phyloP scores from a whole-genome alignment of 2,329 filamentous ascomycete genomes.

The Monosporascus sp. region DNA sequence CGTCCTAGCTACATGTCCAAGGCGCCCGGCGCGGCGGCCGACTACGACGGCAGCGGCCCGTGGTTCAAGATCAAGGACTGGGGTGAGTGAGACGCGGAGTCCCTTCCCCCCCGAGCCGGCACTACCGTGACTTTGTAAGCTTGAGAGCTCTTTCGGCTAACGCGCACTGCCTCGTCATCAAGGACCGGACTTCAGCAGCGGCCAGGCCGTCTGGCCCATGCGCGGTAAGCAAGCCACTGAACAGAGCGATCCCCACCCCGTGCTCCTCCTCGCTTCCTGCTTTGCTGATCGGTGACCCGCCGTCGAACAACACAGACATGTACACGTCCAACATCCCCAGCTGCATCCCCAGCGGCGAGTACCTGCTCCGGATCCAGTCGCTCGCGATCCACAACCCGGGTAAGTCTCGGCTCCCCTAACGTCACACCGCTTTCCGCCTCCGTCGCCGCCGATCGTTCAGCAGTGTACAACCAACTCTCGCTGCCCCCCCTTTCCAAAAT shows the following conservation, averaged over 20 bases:
- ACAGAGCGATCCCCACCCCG: too few relatives aligned
- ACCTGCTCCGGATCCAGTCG: slow-evolving; percentile 55
- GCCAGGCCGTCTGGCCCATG: slow-evolving; percentile 29
- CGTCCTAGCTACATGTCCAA: slow-evolving; percentile 34
- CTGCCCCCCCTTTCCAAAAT: too few relatives aligned
- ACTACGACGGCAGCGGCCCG: slow-evolving; percentile 34
- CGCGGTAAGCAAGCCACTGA: slow-evolving; percentile 16
- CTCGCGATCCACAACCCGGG: slow-evolving; percentile 55
- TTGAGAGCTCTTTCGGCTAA: too few relatives aligned
- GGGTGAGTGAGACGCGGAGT: slow-evolving; percentile 11
- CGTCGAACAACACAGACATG: slow-evolving; percentile 10
- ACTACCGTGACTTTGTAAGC: too few relatives aligned
- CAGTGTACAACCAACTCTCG: too few relatives aligned
- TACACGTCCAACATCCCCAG: slow-evolving; percentile 43
- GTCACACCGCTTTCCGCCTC: too few relatives aligned
- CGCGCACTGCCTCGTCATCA: background rate
- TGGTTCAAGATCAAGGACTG: slow-evolving; percentile 40
- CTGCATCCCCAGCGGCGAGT: slow-evolving; percentile 50
- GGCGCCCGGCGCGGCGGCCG: slow-evolving; percentile 27
- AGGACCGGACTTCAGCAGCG: slow-evolving; percentile 29
- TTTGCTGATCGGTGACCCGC: too few relatives aligned
- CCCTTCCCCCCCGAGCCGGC: too few relatives aligned
- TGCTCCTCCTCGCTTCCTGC: too few relatives aligned
- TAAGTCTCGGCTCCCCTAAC: background rate
- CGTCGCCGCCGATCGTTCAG: too few relatives aligned